Evolutionary conservation across 2,329 filamentous ascomycete genomes (phyloP).

Genomic region (Colletotrichum godetiae): DNA sequence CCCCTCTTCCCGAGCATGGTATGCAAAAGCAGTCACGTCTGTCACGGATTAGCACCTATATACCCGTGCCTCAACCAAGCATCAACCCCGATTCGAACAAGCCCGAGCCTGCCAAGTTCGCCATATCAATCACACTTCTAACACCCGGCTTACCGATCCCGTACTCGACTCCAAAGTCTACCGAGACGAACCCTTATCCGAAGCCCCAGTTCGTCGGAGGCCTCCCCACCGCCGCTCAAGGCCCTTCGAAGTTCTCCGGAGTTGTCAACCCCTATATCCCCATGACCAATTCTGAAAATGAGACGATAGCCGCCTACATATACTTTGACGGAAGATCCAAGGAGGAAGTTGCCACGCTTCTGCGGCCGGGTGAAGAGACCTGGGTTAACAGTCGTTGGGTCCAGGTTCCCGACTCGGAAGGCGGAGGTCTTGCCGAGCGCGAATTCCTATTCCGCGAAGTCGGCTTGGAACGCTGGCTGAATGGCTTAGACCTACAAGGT

Average conservation of each 20-base stretch:
- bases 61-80: slow-evolving; percentile 91
- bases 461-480: slow-evolving; percentile 94
- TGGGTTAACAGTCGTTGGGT: slow-evolving; percentile 99
- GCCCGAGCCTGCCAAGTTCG: slow-evolving; percentile 94
- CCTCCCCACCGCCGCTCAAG: slow-evolving; percentile 65
- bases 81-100: slow-evolving; percentile 72
- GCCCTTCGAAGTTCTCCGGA: slow-evolving; percentile 60
- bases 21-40: slow-evolving; percentile 93
- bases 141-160: slow-evolving; percentile 90
- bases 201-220: slow-evolving; percentile 84
- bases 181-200: slow-evolving; percentile 80
- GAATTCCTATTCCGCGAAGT: slow-evolving; percentile 98
- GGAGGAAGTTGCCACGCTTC: slow-evolving; percentile 94
- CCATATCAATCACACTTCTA: slow-evolving; percentile 96
- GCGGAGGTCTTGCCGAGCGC: slow-evolving; percentile 92
- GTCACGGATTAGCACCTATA: slow-evolving; percentile 95
- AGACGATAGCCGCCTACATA: slow-evolving; percentile 98
- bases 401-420: slow-evolving; percentile 89
- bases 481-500: slow-evolving; percentile 93
- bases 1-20: slow-evolving; percentile 91
- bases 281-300: slow-evolving; percentile 91
- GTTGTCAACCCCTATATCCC: slow-evolving; percentile 88
- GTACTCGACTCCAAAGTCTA: slow-evolving; percentile 89
- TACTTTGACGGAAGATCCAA: slow-evolving; percentile 97
- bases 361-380: slow-evolving; percentile 94